These are phyloP conservation scores for Neofusicoccum parvum DNA, from an alignment of 2,329 filamentous ascomycete species.

Conservation along the genomic window DNA sequence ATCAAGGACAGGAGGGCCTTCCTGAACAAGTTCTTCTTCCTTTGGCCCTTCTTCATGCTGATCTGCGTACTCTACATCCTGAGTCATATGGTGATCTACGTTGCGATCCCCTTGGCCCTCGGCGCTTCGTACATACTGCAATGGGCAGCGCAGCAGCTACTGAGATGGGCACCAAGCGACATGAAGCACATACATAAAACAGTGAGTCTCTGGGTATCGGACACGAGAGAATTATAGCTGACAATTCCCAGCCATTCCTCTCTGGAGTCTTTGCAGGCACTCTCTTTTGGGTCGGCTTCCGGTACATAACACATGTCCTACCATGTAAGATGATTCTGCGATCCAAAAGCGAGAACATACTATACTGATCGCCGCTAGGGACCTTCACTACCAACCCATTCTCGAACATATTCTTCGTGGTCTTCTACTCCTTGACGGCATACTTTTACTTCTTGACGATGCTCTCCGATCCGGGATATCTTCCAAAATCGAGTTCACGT, in stretches of 20 bases:
- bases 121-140: constrained; percentile 71
- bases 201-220: constrained; percentile 54
- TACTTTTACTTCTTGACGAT: constrained; percentile 91
- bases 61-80: constrained; percentile 71
- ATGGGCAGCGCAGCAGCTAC: constrained; percentile 73
- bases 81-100: constrained; percentile 71
- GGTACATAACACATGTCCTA: constrained; percentile 75
- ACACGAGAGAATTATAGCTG: not conserved
- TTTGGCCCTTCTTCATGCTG: constrained; percentile 81
- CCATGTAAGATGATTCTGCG: constrained; percentile 59
- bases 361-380: constrained; percentile 49
- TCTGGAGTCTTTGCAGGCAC: constrained; percentile 90
- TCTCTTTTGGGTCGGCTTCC: constrained; percentile 75
- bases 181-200: constrained; percentile 92
- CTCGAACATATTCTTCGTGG: constrained; percentile 74
- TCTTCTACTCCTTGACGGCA: constrained; percentile 65
- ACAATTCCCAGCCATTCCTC: constrained; percentile 71
- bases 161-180: constrained; percentile 81
- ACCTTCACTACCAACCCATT: constrained; percentile 70
- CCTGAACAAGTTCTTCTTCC: constrained; percentile 82
- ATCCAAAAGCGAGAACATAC: constrained; percentile 10
- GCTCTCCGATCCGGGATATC: constrained; percentile 86
- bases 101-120: constrained; percentile 72
- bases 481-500: constrained; percentile 86
- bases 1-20: constrained; percentile 77